Evolutionary conservation across 2,329 filamentous ascomycete genomes (phyloP), one percentile per base, ranked within the genome.

Genomic region (Amphichorda felina): DNA sequence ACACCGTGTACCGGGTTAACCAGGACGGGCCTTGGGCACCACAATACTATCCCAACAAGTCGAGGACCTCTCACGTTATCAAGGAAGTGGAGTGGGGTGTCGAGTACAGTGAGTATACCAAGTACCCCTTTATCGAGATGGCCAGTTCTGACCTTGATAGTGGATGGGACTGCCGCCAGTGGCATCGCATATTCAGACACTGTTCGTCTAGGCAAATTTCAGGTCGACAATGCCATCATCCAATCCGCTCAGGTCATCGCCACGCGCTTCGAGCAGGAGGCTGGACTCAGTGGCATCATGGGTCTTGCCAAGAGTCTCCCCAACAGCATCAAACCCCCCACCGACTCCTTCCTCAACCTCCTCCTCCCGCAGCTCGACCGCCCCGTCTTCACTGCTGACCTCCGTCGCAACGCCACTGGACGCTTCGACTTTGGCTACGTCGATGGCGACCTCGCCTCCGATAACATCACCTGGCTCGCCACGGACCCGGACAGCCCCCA

Each of bases 121-220:
- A 28, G 33, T 43, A 29, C 4, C 3, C 8, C 11, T 4, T 4
- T 14, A 22, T 17, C 14, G 28, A 8, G 25, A n/a, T n/a, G 38
- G 18, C 37, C 28, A 19, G 8, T 19, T 26, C 8, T 31, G n/a
- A 16, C 15, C 15, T 31, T 17, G 19, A 17, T n/a, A 65, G 62
- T 60, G 21, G 66, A 70, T 40, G 62, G 61, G 21, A 63, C 55
- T 38, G 55, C 50, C 10, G 63, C 64, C 11, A 47, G 49, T 10
- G 70, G 70, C 34, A 57, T 60, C 30, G 65, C 70, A 37, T 73
- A 70, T 45, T 57, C 50, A 22, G 71, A 75, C 47, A 64, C 59
- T 0, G 48, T 75, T 33, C 48, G 48, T 19, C 42, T 75, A n/a
- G 68, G 61, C 28, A 51, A 53, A 32, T 48, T 73, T 33, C 49